Percentiles rank a stretch among this genome's conserved stretches.
phyloP scores from a whole-genome alignment of 495 filamentous ascomycete genomes.

The Hapsidospora chrysogenum region DNA sequence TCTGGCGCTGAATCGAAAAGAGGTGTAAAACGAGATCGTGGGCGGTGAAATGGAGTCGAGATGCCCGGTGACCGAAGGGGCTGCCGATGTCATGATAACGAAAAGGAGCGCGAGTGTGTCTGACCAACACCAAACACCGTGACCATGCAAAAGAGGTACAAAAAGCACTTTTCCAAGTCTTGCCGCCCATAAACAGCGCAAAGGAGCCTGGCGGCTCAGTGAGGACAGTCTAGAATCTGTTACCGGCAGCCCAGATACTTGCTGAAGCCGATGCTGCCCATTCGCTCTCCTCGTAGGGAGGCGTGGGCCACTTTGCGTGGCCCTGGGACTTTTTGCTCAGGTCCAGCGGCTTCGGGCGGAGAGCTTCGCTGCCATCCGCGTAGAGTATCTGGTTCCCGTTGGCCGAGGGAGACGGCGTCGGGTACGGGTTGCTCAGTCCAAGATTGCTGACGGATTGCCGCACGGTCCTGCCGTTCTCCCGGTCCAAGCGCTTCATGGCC shows the following conservation, averaged over 20 bases:
- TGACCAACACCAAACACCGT: slow-evolving; percentile 6
- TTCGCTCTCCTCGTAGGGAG: slow-evolving; percentile 75
- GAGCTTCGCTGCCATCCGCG: slow-evolving; percentile 43
- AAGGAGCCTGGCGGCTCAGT: neutral
- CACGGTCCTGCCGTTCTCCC: slow-evolving; percentile 29
- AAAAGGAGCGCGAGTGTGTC: slow-evolving; percentile 8
- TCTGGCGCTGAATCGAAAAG: too few relatives aligned
- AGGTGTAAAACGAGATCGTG: too few relatives aligned
- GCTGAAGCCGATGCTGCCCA: slow-evolving; percentile 71
- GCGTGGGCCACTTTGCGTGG: slow-evolving; percentile 81
- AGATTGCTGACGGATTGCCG: slow-evolving; percentile 40
- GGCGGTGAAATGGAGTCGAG: too few relatives aligned
- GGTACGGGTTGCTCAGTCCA: slow-evolving; percentile 63
- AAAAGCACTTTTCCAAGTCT: slow-evolving; percentile 4
- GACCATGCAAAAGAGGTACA: slow-evolving; percentile 4
- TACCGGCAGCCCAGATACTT: slow-evolving; percentile 55
- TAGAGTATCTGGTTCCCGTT: slow-evolving; percentile 60
- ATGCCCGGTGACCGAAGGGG: too few relatives aligned
- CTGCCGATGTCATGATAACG: slow-evolving; percentile 5
- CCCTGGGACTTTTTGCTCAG: slow-evolving; percentile 33
- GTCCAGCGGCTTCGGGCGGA: slow-evolving; percentile 39
- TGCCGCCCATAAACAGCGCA: neutral
- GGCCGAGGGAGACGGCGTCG: slow-evolving; percentile 79
- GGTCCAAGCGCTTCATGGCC: slow-evolving; percentile 33
- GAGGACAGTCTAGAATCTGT: slow-evolving; percentile 25